Evolutionary conservation across 805 yeast genomes (phyloP), one percentile per base, ranked within the genome.

Genomic region (Jamesozyma lodderae): DNA sequence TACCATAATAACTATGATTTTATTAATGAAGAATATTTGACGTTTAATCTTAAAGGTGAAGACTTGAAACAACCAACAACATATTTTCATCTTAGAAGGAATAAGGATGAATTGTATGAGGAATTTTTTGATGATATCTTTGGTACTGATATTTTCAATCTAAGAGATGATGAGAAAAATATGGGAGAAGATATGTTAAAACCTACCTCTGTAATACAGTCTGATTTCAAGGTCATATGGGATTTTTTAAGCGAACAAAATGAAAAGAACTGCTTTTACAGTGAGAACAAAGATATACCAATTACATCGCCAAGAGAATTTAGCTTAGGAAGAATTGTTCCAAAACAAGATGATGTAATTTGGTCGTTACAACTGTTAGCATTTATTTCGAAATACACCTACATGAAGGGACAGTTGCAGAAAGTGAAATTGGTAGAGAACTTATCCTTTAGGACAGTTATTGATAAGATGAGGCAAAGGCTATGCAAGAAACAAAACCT

Each of bases 351-450:
- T 56, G 98, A 90, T 55, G 84, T 90, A 14, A 79, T 86, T 26
- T 87, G 96, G 95, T 81, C 95, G 4, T 66, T 90, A 38, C 97
- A 90, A 59, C 69, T 92, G 16, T 61, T 92, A 36, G 97, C 97
- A 11, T 90, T 87, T 59, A 84, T 88, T 30, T 87, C 96, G 4
- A 90, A 90, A 60, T 90, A 92, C 53, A 79, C 96, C 0, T 72
- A 76, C 44, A 65, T 88, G 57, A 82, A 88, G 51, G 79, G 77
- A 27, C 70, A 69, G 34, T 65, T 90, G 41, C 94, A 87, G 47
- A 73, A 72, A 37, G 79, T 94, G 3, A 81, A 82, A 58, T 63
- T 87, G 33, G 77, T 87, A 7, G 80, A 83, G 11, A 75, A 77
- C 21, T 66, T 90, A 60, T 78, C 87, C 2, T 57, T 73, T 22